A percentile compares a stretch with the other conserved stretches of the same genome.
These are phyloP conservation scores for Thielaviopsis musarum DNA, from an alignment of 2,329 filamentous ascomycete genomes.

Conservation along the genomic window DNA sequence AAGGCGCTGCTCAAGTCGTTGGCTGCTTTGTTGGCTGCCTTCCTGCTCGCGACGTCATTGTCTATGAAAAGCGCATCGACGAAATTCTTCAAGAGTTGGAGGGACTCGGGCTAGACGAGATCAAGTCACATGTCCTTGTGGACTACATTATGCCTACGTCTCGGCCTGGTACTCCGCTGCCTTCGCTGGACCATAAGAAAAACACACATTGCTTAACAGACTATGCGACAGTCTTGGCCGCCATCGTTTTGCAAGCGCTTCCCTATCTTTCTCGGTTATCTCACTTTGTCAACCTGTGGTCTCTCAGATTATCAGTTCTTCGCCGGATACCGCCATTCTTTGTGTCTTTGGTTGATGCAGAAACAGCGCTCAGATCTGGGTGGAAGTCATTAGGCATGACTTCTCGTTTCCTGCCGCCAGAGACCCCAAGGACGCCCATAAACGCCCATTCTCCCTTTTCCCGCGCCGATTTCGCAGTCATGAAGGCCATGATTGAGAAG, in stretches of 20 bases:
- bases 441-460: conserved; percentile 18
- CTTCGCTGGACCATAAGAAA: conserved; percentile 18
- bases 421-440: conserved; percentile 1
- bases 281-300: conserved; percentile 62
- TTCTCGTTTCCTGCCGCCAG: conserved; percentile 5
- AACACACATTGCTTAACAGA: conserved; percentile 1
- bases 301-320: conserved; percentile 56
- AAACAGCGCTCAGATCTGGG: conserved; percentile 45
- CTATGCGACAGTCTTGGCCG: conserved; percentile 65
- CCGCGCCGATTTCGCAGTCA: conserved; percentile 35
- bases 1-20: neutral
- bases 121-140: conserved; percentile 75
- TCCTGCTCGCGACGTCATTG: conserved; percentile 41
- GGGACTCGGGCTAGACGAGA: conserved; percentile 60
- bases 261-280: conserved; percentile 63
- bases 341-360: conserved; percentile 45
- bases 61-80: conserved; percentile 57
- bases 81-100: conserved; percentile 56
- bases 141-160: conserved; percentile 52
- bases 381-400: conserved; percentile 42
- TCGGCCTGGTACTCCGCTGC: conserved; percentile 22
- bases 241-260: conserved; percentile 76
- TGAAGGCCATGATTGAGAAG: conserved; percentile 45
- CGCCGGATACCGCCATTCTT: conserved; percentile 56
- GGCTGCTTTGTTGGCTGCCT: conserved; percentile 46